phyloP scores from a whole-genome alignment of 2,329 filamentous ascomycete genomes.

The Epichloe glyceriae region DNA sequence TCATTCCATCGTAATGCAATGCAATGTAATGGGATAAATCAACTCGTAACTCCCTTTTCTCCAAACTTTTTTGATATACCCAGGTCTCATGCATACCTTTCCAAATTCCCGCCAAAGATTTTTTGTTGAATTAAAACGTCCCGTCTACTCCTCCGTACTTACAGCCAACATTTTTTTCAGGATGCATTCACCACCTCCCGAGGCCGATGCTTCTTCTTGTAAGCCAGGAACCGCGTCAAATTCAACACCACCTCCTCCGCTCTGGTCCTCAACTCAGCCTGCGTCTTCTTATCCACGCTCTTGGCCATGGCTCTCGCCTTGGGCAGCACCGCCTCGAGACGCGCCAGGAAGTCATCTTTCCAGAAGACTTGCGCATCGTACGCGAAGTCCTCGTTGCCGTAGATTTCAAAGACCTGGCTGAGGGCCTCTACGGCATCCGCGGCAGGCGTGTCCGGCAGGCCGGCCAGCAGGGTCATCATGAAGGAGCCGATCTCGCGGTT shows the following conservation, averaged over 20 bases:
- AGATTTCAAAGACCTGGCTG: slow-evolving; percentile 55
- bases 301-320: slow-evolving; percentile 45
- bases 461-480: slow-evolving; percentile 40
- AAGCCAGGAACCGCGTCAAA: slow-evolving; percentile 46
- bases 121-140: not conserved
- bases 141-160: not conserved
- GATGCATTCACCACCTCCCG: not conserved
- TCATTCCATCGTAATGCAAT: no score
- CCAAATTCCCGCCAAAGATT: not conserved
- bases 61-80: not conserved
- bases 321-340: slow-evolving; percentile 40
- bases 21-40: no score
- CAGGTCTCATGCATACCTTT: not conserved
- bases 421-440: slow-evolving; percentile 51
- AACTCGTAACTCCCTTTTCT: not conserved
- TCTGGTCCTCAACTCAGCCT: slow-evolving; percentile 41
- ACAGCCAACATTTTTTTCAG: not conserved
- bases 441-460: slow-evolving; percentile 36
- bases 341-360: slow-evolving; percentile 44
- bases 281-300: slow-evolving; percentile 45
- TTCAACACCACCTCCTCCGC: slow-evolving; percentile 51
- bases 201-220: slow-evolving; percentile 47
- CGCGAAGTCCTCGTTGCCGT: slow-evolving; percentile 44
- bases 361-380: slow-evolving; percentile 54
- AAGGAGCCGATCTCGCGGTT: slow-evolving; percentile 54